Evolutionary conservation across 108 stramenopile genomes (phyloP).

Genomic region (Fistulifera solaris): DNA sequence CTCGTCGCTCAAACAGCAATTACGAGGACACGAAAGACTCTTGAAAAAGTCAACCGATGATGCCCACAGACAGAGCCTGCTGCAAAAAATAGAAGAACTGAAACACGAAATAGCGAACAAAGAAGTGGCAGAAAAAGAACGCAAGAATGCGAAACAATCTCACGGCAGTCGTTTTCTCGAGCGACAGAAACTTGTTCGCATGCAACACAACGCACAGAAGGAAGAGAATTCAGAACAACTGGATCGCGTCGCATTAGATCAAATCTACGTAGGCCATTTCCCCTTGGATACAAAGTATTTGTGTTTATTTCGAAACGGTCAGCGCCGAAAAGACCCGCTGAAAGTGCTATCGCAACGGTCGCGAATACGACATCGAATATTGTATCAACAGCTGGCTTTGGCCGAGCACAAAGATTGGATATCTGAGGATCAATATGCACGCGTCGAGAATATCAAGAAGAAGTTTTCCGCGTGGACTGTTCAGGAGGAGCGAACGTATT

Average conservation of each 20-base stretch:
- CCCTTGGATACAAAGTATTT: conserved; percentile 63
- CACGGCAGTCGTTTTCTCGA: conserved; percentile 79
- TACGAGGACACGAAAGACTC: conserved; percentile 53
- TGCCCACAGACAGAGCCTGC: conserved; percentile 4
- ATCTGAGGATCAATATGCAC: conserved; percentile 2
- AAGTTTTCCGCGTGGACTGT: too few relatives aligned
- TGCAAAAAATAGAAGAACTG: conserved; percentile 30
- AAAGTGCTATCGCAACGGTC: conserved; percentile 34
- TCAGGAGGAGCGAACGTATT: too few relatives aligned
- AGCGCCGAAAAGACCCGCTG: conserved; percentile 43
- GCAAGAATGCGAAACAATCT: conserved; percentile 56
- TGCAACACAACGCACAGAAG: conserved; percentile 44
- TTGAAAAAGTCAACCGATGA: conserved; percentile 18
- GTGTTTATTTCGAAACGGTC: conserved; percentile 51
- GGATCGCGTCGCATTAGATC: conserved; percentile 42
- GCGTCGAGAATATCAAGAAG: neutral
- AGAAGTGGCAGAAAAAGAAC: conserved; percentile 31
- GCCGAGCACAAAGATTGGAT: neutral
- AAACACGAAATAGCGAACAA: conserved; percentile 31
- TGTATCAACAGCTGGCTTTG: conserved; percentile 16
- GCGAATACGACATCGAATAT: conserved; percentile 42
- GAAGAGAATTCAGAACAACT: conserved; percentile 25
- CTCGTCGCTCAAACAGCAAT: conserved; percentile 49
- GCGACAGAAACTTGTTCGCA: conserved; percentile 58
- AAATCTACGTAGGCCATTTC: conserved; percentile 71